Base-by-base conservation (phyloP, 176 grass and related monocot species). In the Aegilops umbellulata region DNA sequence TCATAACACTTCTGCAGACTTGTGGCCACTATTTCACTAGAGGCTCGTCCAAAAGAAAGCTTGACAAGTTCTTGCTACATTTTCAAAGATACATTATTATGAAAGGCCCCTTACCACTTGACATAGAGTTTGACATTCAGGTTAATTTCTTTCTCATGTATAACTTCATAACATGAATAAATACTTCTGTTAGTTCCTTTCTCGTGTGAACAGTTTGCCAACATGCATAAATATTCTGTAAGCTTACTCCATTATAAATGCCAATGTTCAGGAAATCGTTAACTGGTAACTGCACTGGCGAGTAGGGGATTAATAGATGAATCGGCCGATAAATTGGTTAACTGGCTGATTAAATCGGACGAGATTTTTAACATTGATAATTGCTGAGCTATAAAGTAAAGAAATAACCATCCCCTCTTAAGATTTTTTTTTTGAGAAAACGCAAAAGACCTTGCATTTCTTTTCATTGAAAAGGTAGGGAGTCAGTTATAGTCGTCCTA, bases 71-170 rank as follows among this genome's bases (percentile, higher is more conserved):
- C 86, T 96, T 99, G 81, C 86, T 96, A 44, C 92, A 99, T 92
- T 99, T 99, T 70, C 97, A 99, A 96, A 91, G 92, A 94, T 97
- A 99, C 66, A 93, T 96, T 67, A 86, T 99, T 42, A 96, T 85
- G 88, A 99, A 99, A 86, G 94, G 94, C 25, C 94, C 92, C 60
- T 92, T 96, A 69, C 97, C 97, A 58, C 92, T 99, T 27, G 97
- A 99, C 87, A 94, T 99, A 88, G 94, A 99, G 80, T 99, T 99
- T 92, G 97, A 99, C 78, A 90, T 99, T 85, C 97, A 96, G 97
- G 97, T 98, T 86, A 81, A 80, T 90, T 91, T 47, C 62, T 89
- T 66, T 78, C 81, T 82, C 29, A 53, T 84, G 13, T 67, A 64
- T 75, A 75, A 74, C 11, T 80, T 83, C 42, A 60, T 25, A 5